Base-by-base conservation (phyloP, 768 basidiomycete genomes). In the Tylopilus felleus region DNA sequence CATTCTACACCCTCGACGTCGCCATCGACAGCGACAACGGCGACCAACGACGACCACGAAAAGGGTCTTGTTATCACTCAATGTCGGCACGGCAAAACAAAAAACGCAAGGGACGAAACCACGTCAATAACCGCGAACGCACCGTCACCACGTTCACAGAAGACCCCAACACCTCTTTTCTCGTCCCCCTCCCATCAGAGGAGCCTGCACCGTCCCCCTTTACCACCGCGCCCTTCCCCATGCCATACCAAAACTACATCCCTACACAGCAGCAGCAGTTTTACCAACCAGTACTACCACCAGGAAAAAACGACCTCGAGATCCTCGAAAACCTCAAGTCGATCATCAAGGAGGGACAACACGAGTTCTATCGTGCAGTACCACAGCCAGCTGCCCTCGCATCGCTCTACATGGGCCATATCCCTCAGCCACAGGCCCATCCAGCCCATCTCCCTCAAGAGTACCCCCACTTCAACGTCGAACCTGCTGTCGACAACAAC, bases 251-350 rank as follows among this genome's bases (percentile, higher is more conserved):
- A 52, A 68, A 63, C 57, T 65, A 71, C 68, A 69, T 64, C 57
- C 40, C 69, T 65, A 63, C 53, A 49, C 61, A 65, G 35, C 68
- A 65, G 44, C 57, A 68, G 35, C 61, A 45, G 54, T 66, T 67
- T 50, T 72, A 53, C 59, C 62, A 56, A 51, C 62, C 58, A 56
- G 60, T 62, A n/a, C 63, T 78, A 0, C 78, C 81, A 3, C 76
- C 80, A 21, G 86, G 84, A 8, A 76, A 81, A 61, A 78, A 75
- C 64, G 89, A 90, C 71, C 78, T 90, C 57, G 85, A 89, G 66
- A 77, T 84, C 29, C 78, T 91, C 55, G 82, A 90, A 71, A 82
- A 82, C 52, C 82, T 91, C 68, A 90, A 91, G 68, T 73, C 81
- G 22, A 73, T 80, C 51, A 90, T 91, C 70, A 85, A 83, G 64